Base-by-base conservation (phyloP, 2,329 filamentous ascomycete species). In the Fusarium duplospermum region DNA sequence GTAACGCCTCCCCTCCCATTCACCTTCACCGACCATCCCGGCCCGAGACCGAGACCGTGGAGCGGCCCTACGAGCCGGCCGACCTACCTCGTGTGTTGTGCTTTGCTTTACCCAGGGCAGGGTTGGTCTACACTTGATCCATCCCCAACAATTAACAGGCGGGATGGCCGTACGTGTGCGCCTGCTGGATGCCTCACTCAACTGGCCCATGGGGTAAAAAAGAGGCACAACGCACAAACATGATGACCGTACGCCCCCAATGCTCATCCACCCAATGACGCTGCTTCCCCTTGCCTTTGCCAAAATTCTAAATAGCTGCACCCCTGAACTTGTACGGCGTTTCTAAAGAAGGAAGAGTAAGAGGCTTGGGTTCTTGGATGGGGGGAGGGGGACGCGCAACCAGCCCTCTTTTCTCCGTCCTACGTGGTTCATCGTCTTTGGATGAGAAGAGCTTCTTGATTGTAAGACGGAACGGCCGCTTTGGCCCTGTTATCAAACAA, bases 1-100 rank as follows among this genome's bases (percentile, higher is more conserved):
- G 52, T 72, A 66, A 68, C 59, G 54, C 42, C 66, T 22, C 31
- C 29, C 52, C 33, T 35, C 18, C 47, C 24, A 16, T 40, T 27
- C 10, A 20, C 57, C 71, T 74, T 74, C 67, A 74, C 71, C 71
- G 71, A 74, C 68, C 64, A 60, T 72, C 65, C 68, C 72, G 68
- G 72, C 58, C 72, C 65, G 71, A 74, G 68, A 72, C 66, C 54
- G 60, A 63, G 38, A 31, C 47, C 56, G 62, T 47, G 24, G 67
- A 66, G 67, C 67, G 45, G 71, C 50, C 67, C 31, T 63, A 9
- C 14, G 47, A 56, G 47, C 61, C 62, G 62, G 50, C 52, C 47
- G 20, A 36, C 54, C 31, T 57, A 9, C 52, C 22, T 47, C 42
- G 36, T 38, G 16, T 18, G 18, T 18, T n/a, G 24, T 52, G 6